Evolutionary conservation across 2,329 filamentous ascomycete species (phyloP).

Genomic region (Lomentospora prolificans): DNA sequence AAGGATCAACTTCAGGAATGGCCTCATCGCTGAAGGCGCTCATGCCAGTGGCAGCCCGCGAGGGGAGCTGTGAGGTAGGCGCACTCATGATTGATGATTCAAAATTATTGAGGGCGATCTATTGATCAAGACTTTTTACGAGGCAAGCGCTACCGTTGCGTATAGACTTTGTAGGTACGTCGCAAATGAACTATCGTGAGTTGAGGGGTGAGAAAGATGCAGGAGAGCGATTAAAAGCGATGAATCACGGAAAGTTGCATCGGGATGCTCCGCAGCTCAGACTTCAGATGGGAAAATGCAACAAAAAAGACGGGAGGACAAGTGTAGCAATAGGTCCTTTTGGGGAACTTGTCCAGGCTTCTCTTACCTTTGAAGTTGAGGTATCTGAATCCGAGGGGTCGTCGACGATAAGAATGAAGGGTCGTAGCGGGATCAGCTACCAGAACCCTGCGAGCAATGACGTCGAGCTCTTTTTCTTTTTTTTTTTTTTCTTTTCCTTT

Average conservation of each 20-base stretch:
- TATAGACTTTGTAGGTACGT: no score
- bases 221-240: not conserved
- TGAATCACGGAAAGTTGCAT: not conserved
- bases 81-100: conserved; percentile 9
- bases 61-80: conserved; percentile 25
- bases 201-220: not conserved
- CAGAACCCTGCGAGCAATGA: not conserved
- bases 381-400: not conserved
- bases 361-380: not conserved
- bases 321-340: not conserved
- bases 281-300: not conserved
- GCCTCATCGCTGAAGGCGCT: conserved; percentile 46
- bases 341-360: no score
- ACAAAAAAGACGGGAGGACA: not conserved
- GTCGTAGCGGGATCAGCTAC: not conserved
- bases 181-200: no score
- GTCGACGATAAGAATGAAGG: not conserved
- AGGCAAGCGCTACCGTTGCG: no score
- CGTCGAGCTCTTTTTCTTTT: not conserved
- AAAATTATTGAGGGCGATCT: not conserved
- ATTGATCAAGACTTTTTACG: not conserved
- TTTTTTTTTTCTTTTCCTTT: no score
- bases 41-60: conserved; percentile 35
- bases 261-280: not conserved
- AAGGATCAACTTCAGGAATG: conserved; percentile 47